These are phyloP conservation scores for Trametopsis cervina DNA, from an alignment of 768 basidiomycete genomes.

Conservation along the genomic window DNA sequence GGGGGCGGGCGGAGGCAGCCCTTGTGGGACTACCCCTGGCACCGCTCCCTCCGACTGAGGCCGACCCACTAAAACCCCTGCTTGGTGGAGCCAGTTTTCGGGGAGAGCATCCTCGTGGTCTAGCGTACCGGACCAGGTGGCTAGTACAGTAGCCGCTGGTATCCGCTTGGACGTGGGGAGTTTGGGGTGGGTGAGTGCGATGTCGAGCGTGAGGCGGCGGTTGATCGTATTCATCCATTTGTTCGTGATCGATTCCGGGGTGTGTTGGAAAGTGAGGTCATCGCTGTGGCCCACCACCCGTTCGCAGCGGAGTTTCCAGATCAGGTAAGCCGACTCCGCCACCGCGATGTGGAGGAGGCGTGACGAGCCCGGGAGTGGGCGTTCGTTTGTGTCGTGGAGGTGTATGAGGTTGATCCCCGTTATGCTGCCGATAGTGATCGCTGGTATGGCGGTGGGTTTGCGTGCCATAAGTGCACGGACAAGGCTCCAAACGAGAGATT, in stretches of 20 bases:
- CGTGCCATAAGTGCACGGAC: not conserved
- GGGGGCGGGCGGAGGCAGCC: too few relatives aligned
- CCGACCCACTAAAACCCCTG: constrained; percentile 7
- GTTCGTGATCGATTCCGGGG: not conserved
- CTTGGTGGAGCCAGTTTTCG: not conserved
- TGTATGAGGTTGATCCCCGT: not conserved
- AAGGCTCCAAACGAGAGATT: constrained; percentile 8
- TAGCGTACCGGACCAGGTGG: not conserved
- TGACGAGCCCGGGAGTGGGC: not conserved
- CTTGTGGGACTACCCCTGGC: not conserved
- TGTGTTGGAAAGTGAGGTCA: not conserved
- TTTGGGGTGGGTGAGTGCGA: not conserved
- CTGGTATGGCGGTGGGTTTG: not conserved
- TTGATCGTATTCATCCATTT: not conserved
- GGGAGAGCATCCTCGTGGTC: not conserved
- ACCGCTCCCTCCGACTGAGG: not conserved
- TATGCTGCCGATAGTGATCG: constrained; percentile 1
- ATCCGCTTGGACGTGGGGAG: not conserved
- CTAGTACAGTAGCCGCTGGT: not conserved
- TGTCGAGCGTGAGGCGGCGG: not conserved
- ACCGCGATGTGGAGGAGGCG: constrained; percentile 10
- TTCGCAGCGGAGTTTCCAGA: constrained; percentile 14
- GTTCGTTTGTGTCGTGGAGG: not conserved
- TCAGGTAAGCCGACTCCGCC: constrained; percentile 3
- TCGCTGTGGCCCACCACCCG: not conserved